Percentiles rank a stretch among this genome's conserved stretches.
phyloP scores from a whole-genome alignment of 306 rosid species.

The Lithocarpus polystachyus region DNA sequence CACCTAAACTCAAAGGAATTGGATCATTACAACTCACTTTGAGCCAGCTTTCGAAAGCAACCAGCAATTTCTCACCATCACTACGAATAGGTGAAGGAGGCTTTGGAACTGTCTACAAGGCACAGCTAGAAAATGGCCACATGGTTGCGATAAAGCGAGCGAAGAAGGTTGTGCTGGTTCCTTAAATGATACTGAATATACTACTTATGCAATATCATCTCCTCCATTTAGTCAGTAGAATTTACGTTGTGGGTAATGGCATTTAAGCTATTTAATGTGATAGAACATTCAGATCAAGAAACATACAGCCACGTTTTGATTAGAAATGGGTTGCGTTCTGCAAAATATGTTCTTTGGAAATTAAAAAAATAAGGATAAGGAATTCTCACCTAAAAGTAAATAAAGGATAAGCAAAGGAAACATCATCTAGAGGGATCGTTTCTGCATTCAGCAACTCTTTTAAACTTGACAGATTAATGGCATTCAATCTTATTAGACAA shows the following conservation, averaged over 20 bases:
- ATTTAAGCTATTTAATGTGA: not conserved
- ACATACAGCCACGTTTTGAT: not conserved
- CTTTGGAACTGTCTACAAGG: conserved; percentile 94
- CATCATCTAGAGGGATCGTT: not conserved
- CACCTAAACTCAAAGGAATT: conserved; percentile 73
- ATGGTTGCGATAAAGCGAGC: conserved; percentile 89
- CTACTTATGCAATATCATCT: not conserved
- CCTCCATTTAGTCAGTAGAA: not conserved
- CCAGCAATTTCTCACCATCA: conserved; percentile 76
- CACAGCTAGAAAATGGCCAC: conserved; percentile 67
- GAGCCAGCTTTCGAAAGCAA: conserved; percentile 70
- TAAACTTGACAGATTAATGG: not conserved
- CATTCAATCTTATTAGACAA: not conserved
- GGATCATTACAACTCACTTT: conserved; percentile 71
- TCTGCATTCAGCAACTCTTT: not conserved
- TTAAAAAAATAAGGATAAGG: not conserved
- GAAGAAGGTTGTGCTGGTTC: conserved; percentile 53
- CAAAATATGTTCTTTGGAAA: not conserved
- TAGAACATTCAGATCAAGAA: not conserved
- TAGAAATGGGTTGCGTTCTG: not conserved
- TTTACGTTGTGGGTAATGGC: not conserved
- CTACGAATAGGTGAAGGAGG: conserved; percentile 85
- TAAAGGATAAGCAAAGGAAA: not conserved
- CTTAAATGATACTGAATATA: not conserved
- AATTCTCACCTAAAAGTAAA: not conserved